Base-by-base conservation (phyloP, 805 yeast species). In the Kluyveromyces aestuarii region DNA sequence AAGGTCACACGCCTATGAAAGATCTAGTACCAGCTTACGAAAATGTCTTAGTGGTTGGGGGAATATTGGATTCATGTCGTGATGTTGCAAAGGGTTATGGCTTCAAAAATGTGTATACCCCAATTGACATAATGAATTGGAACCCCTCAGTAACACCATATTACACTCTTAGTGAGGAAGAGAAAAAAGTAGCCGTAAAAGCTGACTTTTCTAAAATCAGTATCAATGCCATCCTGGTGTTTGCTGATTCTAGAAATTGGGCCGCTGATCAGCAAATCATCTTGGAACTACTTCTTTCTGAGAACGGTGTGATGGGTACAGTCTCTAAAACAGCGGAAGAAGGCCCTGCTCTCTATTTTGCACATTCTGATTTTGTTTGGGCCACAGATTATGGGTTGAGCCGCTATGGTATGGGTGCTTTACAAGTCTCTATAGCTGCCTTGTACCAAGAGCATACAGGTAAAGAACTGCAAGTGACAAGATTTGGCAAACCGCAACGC, bases 391-490 rank as follows among this genome's bases (percentile, higher is more conserved):
- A 85, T 63, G 79, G 79, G 57, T 72, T 85, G 52, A 80, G 88
- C 16, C 75, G 96, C 63, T 87, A 88, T 62, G 96, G 96, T 52
- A 89, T 88, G 95, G 96, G 96, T 51, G 96, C 96, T 3, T 73
- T 88, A 54, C 96, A 87, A 66, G 89, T 86, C 38, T 84, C 95
- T 18, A 81, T 87, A 60, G 89, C 90, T 48, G 93, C 95, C 0
- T 72, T 88, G 50, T 88, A 81, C 68, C 77, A 82, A 63, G 95
- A 87, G 59, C 88, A 84, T 60, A 87, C 96, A 2, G 95, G 95
- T 50, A 76, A 74, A 54, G 90, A 85, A 56, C 73, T 88, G 57
- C 79, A 81, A 60, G 90, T 85, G 42, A 85, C 84, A 46, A 73
- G 95, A 61, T 88, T 86, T 60, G 96, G 96, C 61, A 88, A 88